phyloP scores from a whole-genome alignment of 2,329 filamentous ascomycete species.

The Ciborinia camelliae region DNA sequence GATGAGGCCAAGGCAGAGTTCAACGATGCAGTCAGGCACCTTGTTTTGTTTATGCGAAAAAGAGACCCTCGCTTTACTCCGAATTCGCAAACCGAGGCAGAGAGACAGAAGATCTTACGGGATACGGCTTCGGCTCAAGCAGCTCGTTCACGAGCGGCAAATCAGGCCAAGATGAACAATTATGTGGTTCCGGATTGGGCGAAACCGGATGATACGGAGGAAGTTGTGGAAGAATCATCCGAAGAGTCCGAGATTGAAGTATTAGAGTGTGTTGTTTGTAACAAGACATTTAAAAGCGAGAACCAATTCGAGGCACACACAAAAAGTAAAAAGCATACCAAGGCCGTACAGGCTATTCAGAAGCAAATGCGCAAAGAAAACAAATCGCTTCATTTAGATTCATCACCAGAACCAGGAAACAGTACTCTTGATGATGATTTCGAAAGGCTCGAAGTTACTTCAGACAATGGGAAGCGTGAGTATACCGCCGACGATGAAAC shows the following conservation, averaged over 20 bases:
- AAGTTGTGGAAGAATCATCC: constrained; percentile 52
- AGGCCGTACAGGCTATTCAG: constrained; percentile 75
- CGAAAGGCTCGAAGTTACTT: constrained; percentile 24
- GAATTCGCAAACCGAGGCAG: constrained; percentile 72
- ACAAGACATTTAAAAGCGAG: constrained; percentile 82
- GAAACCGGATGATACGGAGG: constrained; percentile 52
- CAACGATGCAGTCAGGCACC: constrained; percentile 83
- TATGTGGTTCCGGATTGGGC: constrained; percentile 74
- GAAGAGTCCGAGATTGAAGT: constrained; percentile 55
- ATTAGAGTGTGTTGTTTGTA: constrained; percentile 74
- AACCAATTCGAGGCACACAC: constrained; percentile 90
- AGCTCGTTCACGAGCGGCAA: constrained; percentile 74
- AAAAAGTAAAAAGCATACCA: constrained; percentile 93
- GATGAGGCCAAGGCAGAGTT: constrained; percentile 84
- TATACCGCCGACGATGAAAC: background rate
- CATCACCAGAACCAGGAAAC: constrained; percentile 17
- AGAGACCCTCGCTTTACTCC: constrained; percentile 81
- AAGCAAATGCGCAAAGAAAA: constrained; percentile 83
- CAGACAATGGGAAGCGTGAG: constrained; percentile 2
- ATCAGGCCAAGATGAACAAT: constrained; percentile 68
- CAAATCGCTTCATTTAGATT: constrained; percentile 52
- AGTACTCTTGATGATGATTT: constrained; percentile 26
- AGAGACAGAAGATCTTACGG: constrained; percentile 74
- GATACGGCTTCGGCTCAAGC: constrained; percentile 81
- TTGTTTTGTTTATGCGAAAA: constrained; percentile 87